Evolutionary conservation across 2,329 filamentous ascomycete genomes (phyloP).

Genomic region (Monosporascus sp.): DNA sequence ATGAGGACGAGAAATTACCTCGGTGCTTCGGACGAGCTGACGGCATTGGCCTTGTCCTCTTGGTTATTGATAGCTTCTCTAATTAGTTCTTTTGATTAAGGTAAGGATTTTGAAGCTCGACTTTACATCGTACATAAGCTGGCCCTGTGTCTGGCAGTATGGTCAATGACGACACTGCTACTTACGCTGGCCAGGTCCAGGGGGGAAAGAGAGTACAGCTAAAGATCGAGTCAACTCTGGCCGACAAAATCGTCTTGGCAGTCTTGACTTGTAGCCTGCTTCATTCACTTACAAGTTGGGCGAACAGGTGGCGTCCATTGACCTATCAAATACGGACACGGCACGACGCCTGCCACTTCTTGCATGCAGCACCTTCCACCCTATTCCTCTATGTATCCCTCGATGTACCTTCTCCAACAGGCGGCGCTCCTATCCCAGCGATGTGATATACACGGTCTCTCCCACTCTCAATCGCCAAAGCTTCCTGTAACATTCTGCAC

Average conservation of each 20-base stretch:
- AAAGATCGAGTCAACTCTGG: not conserved
- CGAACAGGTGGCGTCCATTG: slow-evolving; percentile 6
- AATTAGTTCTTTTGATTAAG: too few relatives aligned
- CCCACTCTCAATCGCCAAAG: not conserved
- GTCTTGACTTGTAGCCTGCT: not conserved
- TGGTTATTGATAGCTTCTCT: too few relatives aligned
- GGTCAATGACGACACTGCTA: too few relatives aligned
- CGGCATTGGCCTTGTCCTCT: too few relatives aligned
- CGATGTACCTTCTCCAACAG: slow-evolving; percentile 7
- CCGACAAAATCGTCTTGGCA: too few relatives aligned
- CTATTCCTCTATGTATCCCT: slow-evolving; percentile 15
- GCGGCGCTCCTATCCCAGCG: not conserved
- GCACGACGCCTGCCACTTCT: not conserved
- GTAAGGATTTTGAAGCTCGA: too few relatives aligned
- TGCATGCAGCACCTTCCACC: slow-evolving; percentile 9
- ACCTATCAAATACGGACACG: slow-evolving; percentile 8
- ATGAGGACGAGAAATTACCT: too few relatives aligned
- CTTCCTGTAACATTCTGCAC: not conserved
- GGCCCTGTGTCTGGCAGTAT: too few relatives aligned
- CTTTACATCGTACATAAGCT: too few relatives aligned
- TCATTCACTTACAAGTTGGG: slow-evolving; percentile 14
- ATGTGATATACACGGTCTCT: slow-evolving; percentile 14
- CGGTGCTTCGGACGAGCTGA: too few relatives aligned
- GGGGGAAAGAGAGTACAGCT: not conserved
- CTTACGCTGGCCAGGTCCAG: too few relatives aligned